Evolutionary conservation across 306 rosid genomes (phyloP).

Genomic region (Glycine tomentella): DNA sequence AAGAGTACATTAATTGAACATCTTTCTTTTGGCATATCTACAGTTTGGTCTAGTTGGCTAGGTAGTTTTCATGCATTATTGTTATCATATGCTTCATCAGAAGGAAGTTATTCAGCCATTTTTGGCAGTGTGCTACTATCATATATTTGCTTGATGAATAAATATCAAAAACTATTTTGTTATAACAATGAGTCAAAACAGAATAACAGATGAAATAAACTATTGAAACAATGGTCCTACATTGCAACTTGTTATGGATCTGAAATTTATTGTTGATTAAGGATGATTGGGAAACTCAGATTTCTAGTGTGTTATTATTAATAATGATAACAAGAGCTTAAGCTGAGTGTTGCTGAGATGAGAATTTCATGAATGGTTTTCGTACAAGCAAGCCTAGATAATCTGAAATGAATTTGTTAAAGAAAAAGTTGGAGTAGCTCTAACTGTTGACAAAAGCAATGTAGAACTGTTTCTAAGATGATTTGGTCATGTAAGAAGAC

Average conservation of each 20-base stretch:
- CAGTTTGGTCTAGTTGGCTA: constrained; percentile 26
- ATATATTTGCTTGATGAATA: constrained; percentile 27
- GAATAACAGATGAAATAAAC: constrained; percentile 20
- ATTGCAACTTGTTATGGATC: not conserved
- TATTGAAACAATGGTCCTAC: constrained; percentile 21
- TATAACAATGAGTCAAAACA: not conserved
- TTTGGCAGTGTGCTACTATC: constrained; percentile 13
- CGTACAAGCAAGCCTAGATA: constrained; percentile 18
- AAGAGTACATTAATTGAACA: constrained; percentile 1
- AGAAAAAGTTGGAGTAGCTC: not conserved
- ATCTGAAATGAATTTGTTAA: constrained; percentile 2
- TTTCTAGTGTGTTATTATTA: constrained; percentile 34
- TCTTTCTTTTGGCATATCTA: not conserved
- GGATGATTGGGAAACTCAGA: constrained; percentile 33
- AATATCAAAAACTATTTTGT: not conserved
- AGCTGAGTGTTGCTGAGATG: constrained; percentile 14
- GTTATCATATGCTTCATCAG: not conserved
- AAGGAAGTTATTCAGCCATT: not conserved
- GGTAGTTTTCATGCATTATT: constrained; percentile 5
- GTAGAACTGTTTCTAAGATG: not conserved
- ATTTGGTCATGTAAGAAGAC: constrained; percentile 1
- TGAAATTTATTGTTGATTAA: constrained; percentile 14
- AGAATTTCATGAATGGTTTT: not conserved
- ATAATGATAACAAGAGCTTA: constrained; percentile 13
- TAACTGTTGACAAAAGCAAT: too few relatives aligned